phyloP scores from a whole-genome alignment of 352 stramenopile species.

The Phytophthora sojae region DNA sequence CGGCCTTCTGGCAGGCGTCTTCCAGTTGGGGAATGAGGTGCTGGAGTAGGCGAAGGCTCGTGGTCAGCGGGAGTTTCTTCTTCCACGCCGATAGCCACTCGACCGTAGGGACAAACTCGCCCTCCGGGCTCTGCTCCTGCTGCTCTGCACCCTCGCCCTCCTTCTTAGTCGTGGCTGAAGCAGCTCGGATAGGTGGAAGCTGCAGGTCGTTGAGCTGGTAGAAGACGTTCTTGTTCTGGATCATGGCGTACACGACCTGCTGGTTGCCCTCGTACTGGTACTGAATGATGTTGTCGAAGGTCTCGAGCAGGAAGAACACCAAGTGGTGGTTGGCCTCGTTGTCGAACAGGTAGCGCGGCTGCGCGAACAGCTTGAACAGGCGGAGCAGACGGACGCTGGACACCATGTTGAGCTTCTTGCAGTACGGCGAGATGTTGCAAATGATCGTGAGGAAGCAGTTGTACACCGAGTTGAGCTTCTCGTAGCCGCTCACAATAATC shows the following conservation, averaged over 20 bases:
- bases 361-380: slow-evolving; percentile 98
- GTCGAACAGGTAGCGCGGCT: slow-evolving; percentile 94
- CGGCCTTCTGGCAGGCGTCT: slow-evolving; percentile 75
- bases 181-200: slow-evolving; percentile 86
- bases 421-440: slow-evolving; percentile 98
- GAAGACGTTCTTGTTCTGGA: slow-evolving; percentile 97
- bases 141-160: slow-evolving; percentile 16
- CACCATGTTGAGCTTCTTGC: slow-evolving; percentile 96
- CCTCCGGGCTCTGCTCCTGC: slow-evolving; percentile 25
- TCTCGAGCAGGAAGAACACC: slow-evolving; percentile 97
- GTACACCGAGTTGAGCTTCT: slow-evolving; percentile 97
- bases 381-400: slow-evolving; percentile 96
- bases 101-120: slow-evolving; percentile 89
- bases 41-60: slow-evolving; percentile 94
- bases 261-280: slow-evolving; percentile 98
- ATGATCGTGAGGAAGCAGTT: slow-evolving; percentile 99
- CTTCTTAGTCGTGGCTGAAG: slow-evolving; percentile 21
- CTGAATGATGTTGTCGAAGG: slow-evolving; percentile 99
- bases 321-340: slow-evolving; percentile 96
- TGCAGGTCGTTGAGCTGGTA: slow-evolving; percentile 91
- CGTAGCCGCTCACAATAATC: slow-evolving; percentile 97
- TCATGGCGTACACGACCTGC: slow-evolving; percentile 98
- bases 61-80: slow-evolving; percentile 95
- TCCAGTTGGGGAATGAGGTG: slow-evolving; percentile 94
- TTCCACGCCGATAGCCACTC: slow-evolving; percentile 96